These are phyloP conservation scores for Anthracocystis walkeri DNA, from an alignment of 1,284 basidiomycete genomes.

Conservation along the genomic window DNA sequence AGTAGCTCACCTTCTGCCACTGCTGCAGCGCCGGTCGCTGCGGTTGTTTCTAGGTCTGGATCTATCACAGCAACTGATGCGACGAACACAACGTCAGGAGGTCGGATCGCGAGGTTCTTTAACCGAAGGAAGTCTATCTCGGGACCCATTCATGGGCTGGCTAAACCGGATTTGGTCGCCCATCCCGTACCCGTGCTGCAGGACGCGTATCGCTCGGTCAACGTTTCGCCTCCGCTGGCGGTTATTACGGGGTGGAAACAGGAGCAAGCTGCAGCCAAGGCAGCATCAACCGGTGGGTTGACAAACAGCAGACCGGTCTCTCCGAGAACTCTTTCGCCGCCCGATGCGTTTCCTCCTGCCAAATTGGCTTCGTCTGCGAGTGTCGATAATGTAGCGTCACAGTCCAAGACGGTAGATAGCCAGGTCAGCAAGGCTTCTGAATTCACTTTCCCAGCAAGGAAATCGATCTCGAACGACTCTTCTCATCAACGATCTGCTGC, in stretches of 20 bases:
- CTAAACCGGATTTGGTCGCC: slow-evolving; percentile 19
- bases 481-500: not conserved
- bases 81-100: not conserved
- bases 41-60: not conserved
- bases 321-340: slow-evolving; percentile 8
- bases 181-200: slow-evolving; percentile 22
- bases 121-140: slow-evolving; percentile 41
- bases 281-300: not conserved
- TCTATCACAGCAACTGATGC: not conserved
- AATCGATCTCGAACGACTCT: slow-evolving; percentile 16
- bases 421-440: slow-evolving; percentile 12
- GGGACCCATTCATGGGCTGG: slow-evolving; percentile 5
- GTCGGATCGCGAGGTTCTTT: slow-evolving; percentile 32
- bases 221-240: slow-evolving; percentile 31
- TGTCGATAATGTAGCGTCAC: not conserved
- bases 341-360: not conserved
- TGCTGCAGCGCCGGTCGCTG: slow-evolving; percentile 6
- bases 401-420: slow-evolving; percentile 13
- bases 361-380: not conserved
- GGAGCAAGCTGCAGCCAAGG: not conserved
- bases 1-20: slow-evolving; percentile 1
- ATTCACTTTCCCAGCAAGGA: slow-evolving; percentile 31
- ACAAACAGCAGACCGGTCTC: slow-evolving; percentile 6
- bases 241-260: slow-evolving; percentile 28
- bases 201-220: slow-evolving; percentile 6